Evolutionary conservation across 2,329 filamentous ascomycete species (phyloP).

Genomic region (Cercospora sesami): DNA sequence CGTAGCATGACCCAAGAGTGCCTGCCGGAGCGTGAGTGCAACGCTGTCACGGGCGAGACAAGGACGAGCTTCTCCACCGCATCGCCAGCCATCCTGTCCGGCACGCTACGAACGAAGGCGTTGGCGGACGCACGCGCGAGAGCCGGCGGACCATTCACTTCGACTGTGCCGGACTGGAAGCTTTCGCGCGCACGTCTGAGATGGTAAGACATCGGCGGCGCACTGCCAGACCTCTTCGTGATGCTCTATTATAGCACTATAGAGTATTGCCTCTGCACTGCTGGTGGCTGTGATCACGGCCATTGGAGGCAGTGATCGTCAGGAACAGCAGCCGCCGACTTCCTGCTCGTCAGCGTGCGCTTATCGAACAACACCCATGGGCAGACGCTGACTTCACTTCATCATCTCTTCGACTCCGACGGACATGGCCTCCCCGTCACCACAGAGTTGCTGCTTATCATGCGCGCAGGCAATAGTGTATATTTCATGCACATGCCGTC

Average conservation of each 20-base stretch:
- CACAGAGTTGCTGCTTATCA: neutral
- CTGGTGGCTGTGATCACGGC: neutral
- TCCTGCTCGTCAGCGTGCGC: neutral
- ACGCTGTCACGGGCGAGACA: neutral
- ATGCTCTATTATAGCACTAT: neutral
- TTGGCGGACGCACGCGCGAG: neutral
- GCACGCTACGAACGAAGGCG: neutral
- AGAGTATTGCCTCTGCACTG: neutral
- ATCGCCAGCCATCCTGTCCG: neutral
- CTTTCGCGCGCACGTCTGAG: neutral
- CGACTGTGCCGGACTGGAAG: neutral
- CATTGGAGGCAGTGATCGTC: slow-evolving; percentile 10
- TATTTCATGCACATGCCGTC: neutral
- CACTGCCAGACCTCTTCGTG: neutral
- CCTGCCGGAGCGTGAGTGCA: neutral
- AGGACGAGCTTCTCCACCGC: neutral
- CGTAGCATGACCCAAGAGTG: neutral
- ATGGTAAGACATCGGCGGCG: neutral
- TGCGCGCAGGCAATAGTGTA: neutral
- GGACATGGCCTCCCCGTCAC: neutral
- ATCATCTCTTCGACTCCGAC: neutral
- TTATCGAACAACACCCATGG: neutral
- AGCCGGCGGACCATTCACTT: neutral
- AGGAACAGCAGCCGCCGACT: slow-evolving; percentile 7
- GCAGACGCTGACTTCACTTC: neutral